Evolutionary conservation across 192 early-diverging fungal genomes (phyloP), one percentile per base, ranked within the genome.

Genomic region (Gigaspora rosea): DNA sequence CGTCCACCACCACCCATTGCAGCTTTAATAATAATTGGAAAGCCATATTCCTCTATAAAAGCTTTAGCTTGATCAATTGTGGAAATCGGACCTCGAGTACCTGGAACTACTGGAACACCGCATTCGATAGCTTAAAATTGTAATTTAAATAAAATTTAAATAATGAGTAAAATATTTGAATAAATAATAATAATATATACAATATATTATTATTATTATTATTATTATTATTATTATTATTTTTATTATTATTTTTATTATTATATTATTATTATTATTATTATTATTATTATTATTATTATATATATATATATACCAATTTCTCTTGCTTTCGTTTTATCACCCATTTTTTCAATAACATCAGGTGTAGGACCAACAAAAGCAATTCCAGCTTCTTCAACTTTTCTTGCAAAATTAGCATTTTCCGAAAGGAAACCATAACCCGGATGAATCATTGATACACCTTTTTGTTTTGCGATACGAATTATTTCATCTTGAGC

Each of bases 381-480:
- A 54, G 93, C 91, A 73, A 99, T 94, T 50, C 95, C 96, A 15
- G 94, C 94, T 4, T 85, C 92, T 73, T 92, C 91, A 49, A 95
- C 94, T 81, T 93, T 94, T 80, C 90, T 86, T 9, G 96, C 96
- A 86, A 99, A 99, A 66, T 86, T 86, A 18, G 96, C 86, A 80
- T 99, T 98, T 83, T 99, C 97, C 46, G 92, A 91, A 51, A 99
- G 85, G 86, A 99, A 97, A 47, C 97, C 97, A 83, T 99, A 99
- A 63, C 96, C 95, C 35, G 96, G 97, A 77, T 97, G 97, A 82
- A 98, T 94, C 81, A 92, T 94, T 75, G 88, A 91, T 71, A 93
- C 94, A 79, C 90, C 88, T 62, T 90, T 91, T 74, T 87, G 79
- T 68, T 93, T 89, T 22, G 96, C 97, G 79, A 97, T 95, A 35